Base-by-base conservation (phyloP, 164 flowering plant species). In the Cinnamomum chago region DNA sequence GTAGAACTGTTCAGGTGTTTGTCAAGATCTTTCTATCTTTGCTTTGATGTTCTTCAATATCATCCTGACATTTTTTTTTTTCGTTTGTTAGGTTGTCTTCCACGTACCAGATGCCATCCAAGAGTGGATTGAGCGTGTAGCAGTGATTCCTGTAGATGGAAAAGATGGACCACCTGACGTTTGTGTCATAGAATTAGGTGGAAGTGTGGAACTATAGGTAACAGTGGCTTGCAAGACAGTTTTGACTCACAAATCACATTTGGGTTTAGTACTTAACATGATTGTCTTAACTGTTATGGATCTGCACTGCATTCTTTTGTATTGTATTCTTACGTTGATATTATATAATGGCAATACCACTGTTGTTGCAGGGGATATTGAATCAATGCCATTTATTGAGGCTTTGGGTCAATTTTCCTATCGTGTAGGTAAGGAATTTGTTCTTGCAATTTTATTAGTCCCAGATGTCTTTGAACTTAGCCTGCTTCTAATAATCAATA, bases 191-290 rank as follows among this genome's bases (percentile, higher is more conserved):
- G 99, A 95, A 81, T 79, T 95, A 79, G 99, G 99, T 72, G 99
- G n/a, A n/a, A n/a, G n/a, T n/a, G n/a, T n/a, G n/a, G 99, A 78
- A 95, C 99, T 23, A 88, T 95, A 75, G 99, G 99, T 92, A 81
- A 24, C 30, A 17, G 35, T 73, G 25, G 25, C 15, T 58, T 28
- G 10, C 14, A 3, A 51, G 25, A 6, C 22, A 17, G 33, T 14
- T 60, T 60, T 64, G 15, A 64, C 33, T 64, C 13, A 23, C 23
- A 64, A 64, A 64, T 64, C 4, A 64, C 28, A 64, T 64, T 25
- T 60, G 14, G 2, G 67, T 25, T 65, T 13, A 23, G 67, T 28
- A 18, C 47, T 14, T 28, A 15, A 15, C 17, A 17, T 30, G 17
- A 17, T 67, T 67, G 69, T 28, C 40, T 40, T 2, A 28, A 67